These are phyloP conservation scores for Oenanthe javanica DNA, from an alignment of 140 eudicot species.

Conservation along the genomic window DNA sequence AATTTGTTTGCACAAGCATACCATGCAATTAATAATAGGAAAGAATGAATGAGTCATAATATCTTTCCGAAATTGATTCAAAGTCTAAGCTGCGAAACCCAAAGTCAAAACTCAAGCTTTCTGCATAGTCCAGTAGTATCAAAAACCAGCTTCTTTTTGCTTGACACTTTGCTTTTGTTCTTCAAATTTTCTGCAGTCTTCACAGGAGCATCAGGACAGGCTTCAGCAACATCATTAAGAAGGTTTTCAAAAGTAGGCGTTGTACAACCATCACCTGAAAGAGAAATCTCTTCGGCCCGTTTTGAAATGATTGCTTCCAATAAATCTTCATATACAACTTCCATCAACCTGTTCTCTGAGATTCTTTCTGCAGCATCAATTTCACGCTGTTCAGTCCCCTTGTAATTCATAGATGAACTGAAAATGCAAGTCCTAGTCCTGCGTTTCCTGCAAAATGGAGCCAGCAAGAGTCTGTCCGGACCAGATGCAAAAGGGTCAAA, in stretches of 20 bases:
- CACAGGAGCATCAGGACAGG: constrained; percentile 63
- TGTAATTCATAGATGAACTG: constrained; percentile 13
- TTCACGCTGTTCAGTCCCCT: constrained; percentile 7
- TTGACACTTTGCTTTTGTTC: constrained; percentile 23
- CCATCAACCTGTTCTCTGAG: constrained; percentile 35
- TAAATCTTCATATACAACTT: constrained; percentile 33
- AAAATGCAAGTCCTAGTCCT: constrained; percentile 36
- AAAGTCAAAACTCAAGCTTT: constrained; percentile 47
- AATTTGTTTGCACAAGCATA: background rate
- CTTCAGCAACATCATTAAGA: constrained; percentile 46
- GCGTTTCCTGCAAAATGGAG: constrained; percentile 35
- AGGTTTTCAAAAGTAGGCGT: constrained; percentile 40
- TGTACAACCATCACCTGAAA: constrained; percentile 9
- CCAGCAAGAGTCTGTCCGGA: constrained; percentile 37
- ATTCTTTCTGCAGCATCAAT: constrained; percentile 13
- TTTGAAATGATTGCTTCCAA: constrained; percentile 38
- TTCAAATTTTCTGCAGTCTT: constrained; percentile 28
- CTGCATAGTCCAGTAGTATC: constrained; percentile 24
- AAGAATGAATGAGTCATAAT: background rate
- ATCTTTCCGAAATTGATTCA: background rate
- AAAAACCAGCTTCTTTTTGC: background rate
- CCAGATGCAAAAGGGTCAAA: constrained; percentile 79
- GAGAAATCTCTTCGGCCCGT: constrained; percentile 15
- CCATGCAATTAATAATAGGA: too few species aligned
- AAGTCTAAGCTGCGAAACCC: background rate